A percentile compares a stretch with the other conserved stretches of the same genome.
These are phyloP conservation scores for Zasmidium cellare DNA, from an alignment of 2,329 filamentous ascomycete genomes.

Conservation along the genomic window DNA sequence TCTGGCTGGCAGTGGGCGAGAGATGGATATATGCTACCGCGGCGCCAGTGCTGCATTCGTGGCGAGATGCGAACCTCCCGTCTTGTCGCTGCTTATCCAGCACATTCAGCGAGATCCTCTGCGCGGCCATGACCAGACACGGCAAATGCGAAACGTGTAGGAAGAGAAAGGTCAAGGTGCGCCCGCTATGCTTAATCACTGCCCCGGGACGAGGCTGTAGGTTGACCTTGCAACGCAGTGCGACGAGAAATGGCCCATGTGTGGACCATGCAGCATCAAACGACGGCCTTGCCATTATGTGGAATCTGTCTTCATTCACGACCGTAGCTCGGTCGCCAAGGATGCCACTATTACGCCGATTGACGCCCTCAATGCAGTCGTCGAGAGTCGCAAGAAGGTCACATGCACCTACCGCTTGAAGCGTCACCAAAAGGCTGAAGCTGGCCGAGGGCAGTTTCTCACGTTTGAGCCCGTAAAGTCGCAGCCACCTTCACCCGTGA, in stretches of 20 bases:
- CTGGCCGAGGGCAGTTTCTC: background rate
- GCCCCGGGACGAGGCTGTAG: background rate
- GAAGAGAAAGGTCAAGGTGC: background rate
- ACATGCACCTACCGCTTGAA: background rate
- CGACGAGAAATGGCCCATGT: background rate
- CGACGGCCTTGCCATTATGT: background rate
- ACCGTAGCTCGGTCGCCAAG: too few relatives aligned
- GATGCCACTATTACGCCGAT: too few relatives aligned
- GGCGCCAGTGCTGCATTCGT: background rate
- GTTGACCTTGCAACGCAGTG: background rate
- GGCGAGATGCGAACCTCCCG: background rate
- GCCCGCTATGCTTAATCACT: background rate
- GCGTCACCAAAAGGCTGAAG: background rate
- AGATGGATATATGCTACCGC: background rate
- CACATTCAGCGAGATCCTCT: background rate
- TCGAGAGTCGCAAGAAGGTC: too few relatives aligned
- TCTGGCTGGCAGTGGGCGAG: too few relatives aligned
- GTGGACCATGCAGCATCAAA: background rate
- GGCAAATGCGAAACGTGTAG: background rate
- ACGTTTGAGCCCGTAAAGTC: background rate
- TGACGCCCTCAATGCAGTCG: too few relatives aligned
- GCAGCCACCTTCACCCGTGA: background rate
- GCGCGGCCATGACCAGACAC: background rate
- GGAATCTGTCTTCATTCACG: background rate
- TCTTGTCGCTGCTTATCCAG: background rate